Base-by-base conservation (phyloP, 805 yeast genomes). In the Starmerella powellii region DNA sequence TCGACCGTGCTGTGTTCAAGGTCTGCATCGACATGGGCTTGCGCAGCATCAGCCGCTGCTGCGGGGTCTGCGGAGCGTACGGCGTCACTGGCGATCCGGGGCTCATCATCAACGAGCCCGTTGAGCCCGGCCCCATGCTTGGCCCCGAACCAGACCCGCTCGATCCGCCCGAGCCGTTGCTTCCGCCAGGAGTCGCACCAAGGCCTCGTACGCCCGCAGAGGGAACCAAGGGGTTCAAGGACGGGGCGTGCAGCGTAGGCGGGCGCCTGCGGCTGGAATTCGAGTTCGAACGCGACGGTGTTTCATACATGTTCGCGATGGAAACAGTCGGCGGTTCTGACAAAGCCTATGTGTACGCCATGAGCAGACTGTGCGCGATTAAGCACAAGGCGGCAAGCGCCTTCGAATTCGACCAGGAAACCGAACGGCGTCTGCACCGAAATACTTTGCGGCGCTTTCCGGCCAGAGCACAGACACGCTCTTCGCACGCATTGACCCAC, bases 1-100 rank as follows among this genome's bases (percentile, higher is more conserved):
- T 32, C 23, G 51, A 33, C 12, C 49, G 45, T 16, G 35, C 35
- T n/a, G 47, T n/a, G 31, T 40, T 40, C 24, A 52, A 38, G 13
- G 47, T 38, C 42, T 43, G 47, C 53, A 51, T 52, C 10, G 56
- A 52, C 39, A 35, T 38, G 18, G 55, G 57, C 21, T 46, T 34
- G 21, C 56, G 47, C 34, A 53, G 24, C 44, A 40, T 27, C 19
- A 47, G 37, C 15, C 42, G 37, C 31, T 39, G 46, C 34, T 41
- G 51, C 20, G 49, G 51, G 11, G 49, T 42, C 29, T 44, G 48
- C 15, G 48, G 50, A 8, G 40, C 16, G 10, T 11, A 26, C 16
- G 33, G 17, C 17, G 26, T 18, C 23, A 15, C 24, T 6, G 45
- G 41, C 23, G 41, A 31, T 30, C 38, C 28, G 15, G 42, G 38